Conservation (phyloP, 2,329 filamentous ascomycete genomes). For the Aspergillus phoenicis region DNA sequence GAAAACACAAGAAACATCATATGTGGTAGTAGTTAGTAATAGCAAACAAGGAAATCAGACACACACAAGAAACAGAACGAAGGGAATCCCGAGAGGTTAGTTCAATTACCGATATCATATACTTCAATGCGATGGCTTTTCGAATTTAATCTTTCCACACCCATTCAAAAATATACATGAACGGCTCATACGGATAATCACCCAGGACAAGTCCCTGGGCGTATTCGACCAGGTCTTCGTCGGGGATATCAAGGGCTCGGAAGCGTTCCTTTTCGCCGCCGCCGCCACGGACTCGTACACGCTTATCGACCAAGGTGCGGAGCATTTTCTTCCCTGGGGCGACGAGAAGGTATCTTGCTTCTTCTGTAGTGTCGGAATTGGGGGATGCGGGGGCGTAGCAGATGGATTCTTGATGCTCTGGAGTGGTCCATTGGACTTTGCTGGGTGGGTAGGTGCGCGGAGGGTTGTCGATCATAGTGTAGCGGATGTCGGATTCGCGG, state of each 20-base stretch:
- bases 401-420: constrained; percentile 29
- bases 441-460: neutral
- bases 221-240: constrained; percentile 33
- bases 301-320: constrained; percentile 28
- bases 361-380: constrained; percentile 3
- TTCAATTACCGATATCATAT: neutral
- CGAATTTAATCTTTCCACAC: constrained; percentile 20
- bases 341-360: constrained; percentile 31
- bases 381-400: constrained; percentile 16
- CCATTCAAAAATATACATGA: constrained; percentile 39
- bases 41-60: too few species aligned
- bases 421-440: constrained; percentile 29
- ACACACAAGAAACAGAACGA: neutral
- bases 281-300: constrained; percentile 26
- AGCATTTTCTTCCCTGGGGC: constrained; percentile 33
- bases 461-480: constrained; percentile 23
- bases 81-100: neutral
- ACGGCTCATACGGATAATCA: constrained; percentile 31
- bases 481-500: constrained; percentile 30
- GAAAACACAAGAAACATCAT: too few species aligned
- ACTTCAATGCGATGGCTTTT: neutral
- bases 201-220: constrained; percentile 30
- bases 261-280: constrained; percentile 28
- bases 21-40: too few species aligned
- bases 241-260: constrained; percentile 24